Evolutionary conservation across 148 eudicot genomes (phyloP), one percentile per base, ranked within the genome.

Genomic region (Chenopodium album): DNA sequence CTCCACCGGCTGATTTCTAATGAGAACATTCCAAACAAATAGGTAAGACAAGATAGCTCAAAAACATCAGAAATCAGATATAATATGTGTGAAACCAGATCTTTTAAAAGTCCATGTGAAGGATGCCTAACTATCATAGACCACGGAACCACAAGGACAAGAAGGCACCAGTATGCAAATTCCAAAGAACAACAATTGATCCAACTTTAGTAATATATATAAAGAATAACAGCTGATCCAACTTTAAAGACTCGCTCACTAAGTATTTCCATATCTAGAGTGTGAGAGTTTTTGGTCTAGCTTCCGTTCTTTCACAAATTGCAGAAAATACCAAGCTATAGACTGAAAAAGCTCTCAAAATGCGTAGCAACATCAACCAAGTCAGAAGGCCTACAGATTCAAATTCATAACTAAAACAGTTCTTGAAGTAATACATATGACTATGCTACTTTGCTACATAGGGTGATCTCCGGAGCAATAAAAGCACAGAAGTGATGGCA

Each of bases 1-100:
- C 94, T 82, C 97, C 99, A 20, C 99, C 99, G 37, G 97, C 97
- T 63, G 99, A 96, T 96, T 94, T 96, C 98, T 96, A 88, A 59
- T 77, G 11, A 48, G 10, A 31, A 66, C 29, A 56, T 41, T 50
- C 23, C 26, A 2, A 48, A 73, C 47, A 46, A 44, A 7, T 63
- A 28, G 17, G 0, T 28, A 23, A 22, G 56, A 7, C 65, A 26
- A 47, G 19, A 81, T 29, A 9, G 22, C 14, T 13, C n/a, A 65
- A 75, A 73, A 9, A 50, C 28, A 69, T 37, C 59, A 69, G 8
- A 74, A 31, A 31, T 31, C 32, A 31, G 32, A 31, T 31, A 31
- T 16, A 28, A 16, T 23, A 3, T 3, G 19, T 41, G 0, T 47
- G 46, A 50, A 31, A 12, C 32, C 65, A 19, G 71, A 47, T 26